Evolutionary conservation across 176 grass and related monocot genomes (phyloP), one percentile per base, ranked within the genome.

Genomic region (Carex kokanica): DNA sequence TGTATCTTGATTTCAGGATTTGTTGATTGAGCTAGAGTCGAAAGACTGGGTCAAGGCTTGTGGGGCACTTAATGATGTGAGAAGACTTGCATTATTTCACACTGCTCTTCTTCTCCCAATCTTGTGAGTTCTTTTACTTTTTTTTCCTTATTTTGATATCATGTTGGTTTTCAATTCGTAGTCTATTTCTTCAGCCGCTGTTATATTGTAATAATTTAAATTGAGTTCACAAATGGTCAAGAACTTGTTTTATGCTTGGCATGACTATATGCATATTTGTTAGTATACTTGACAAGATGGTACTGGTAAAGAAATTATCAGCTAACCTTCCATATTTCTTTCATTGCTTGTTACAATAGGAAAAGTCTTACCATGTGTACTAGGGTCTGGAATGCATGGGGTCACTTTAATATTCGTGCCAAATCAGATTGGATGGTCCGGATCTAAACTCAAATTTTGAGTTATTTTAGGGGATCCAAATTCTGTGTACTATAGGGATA

Each of bases 1-100:
- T 16, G 25, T 81, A 24, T 45, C 8, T 64, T 61, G 5, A 74
- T 52, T 83, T 63, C 47, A 90, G 89, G 78, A 78, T 11, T 84
- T 99, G 80, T 63, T 96, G 53, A 90, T 75, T 24, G 87, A 84
- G 32, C 64, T 99, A 65, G 91, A 88, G 38, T 99, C 88, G 23
- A 96, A 92, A 85, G 97, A 99, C 79, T 99, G 97, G 97, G 0
- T 93, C n/a, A 86, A 24, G 49, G 83, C 15, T 41, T 99, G 97
- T 84, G 91, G 87, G 58, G 86, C 88, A n/a, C 86, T 99, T 75
- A 99, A 99, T 78, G 89, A 96, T 85, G 85, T 88, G 17, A 86
- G 97, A 61, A 83, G 93, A 36, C 86, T 99, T 34, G 89, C 91
- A 10, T 74, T 96, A 20, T 88, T 90, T 86, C 91, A 96, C 64